A percentile compares a stretch with the other conserved stretches of the same genome.
These are phyloP conservation scores for sweet orange (Citrus sinensis) DNA, from an alignment of 345 rosid species.

Conservation along the genomic window DVS_A1.0 CM039167.1:22542001-22542500, in stretches of 20 bases:
- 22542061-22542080: conserved; percentile 96
- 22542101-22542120: conserved; percentile 81
- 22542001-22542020: conserved; percentile 93
- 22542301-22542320: too few relatives aligned
- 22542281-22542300: neutral
- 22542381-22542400: too few relatives aligned
- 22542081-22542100: conserved; percentile 76
- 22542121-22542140: conserved; percentile 27
- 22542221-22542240: neutral
- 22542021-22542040: conserved; percentile 93
- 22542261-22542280: neutral
- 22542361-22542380: too few relatives aligned
- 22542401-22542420: too few relatives aligned
- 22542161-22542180: neutral
- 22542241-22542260: neutral
- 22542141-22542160: neutral
- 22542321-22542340: neutral
- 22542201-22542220: too few relatives aligned
- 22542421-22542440: too few relatives aligned
- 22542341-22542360: neutral
- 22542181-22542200: too few relatives aligned
- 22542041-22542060: conserved; percentile 90
- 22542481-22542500: too few relatives aligned
- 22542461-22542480: too few relatives aligned
- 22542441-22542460: too few relatives aligned